phyloP scores from a whole-genome alignment of 139 green algal genomes.

The Bryopsis sp. region DNA sequence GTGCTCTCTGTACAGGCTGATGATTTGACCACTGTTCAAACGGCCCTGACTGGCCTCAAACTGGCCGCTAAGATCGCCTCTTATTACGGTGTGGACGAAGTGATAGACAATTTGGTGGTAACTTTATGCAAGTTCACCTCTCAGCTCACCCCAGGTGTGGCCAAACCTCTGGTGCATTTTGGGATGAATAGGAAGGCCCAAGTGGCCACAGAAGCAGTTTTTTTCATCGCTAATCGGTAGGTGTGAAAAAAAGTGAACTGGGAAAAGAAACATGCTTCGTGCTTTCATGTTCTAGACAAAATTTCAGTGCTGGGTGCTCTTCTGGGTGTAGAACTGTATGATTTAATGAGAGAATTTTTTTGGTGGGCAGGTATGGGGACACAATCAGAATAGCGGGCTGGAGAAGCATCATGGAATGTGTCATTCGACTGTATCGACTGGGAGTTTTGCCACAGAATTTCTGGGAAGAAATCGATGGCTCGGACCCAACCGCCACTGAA shows the following conservation, averaged over 20 bases:
- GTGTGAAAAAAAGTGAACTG: too few relatives aligned
- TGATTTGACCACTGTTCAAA: slow-evolving; percentile 11
- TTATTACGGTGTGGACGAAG: slow-evolving; percentile 18
- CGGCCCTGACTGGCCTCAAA: slow-evolving; percentile 16
- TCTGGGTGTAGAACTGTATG: neutral
- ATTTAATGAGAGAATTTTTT: neutral
- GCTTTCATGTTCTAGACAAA: too few relatives aligned
- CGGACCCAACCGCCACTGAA: too few relatives aligned
- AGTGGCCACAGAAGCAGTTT: slow-evolving; percentile 14
- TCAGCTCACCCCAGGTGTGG: neutral
- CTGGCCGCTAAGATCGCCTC: slow-evolving; percentile 20
- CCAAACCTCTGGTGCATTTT: slow-evolving; percentile 16
- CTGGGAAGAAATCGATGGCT: too few relatives aligned
- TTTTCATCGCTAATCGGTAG: slow-evolving; percentile 20
- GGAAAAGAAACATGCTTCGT: too few relatives aligned
- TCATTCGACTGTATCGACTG: slow-evolving; percentile 16
- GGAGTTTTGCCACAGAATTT: slow-evolving; percentile 5
- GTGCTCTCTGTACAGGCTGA: neutral
- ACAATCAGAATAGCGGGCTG: slow-evolving; percentile 11
- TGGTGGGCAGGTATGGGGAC: neutral
- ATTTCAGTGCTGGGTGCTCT: too few relatives aligned
- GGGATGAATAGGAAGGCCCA: slow-evolving; percentile 17
- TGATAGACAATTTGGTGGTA: slow-evolving; percentile 18
- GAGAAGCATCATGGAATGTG: slow-evolving; percentile 16
- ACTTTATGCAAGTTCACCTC: slow-evolving; percentile 17